Evolutionary conservation across 2,329 filamentous ascomycete species (phyloP).

Genomic region (Fonsecaea erecta): DNA sequence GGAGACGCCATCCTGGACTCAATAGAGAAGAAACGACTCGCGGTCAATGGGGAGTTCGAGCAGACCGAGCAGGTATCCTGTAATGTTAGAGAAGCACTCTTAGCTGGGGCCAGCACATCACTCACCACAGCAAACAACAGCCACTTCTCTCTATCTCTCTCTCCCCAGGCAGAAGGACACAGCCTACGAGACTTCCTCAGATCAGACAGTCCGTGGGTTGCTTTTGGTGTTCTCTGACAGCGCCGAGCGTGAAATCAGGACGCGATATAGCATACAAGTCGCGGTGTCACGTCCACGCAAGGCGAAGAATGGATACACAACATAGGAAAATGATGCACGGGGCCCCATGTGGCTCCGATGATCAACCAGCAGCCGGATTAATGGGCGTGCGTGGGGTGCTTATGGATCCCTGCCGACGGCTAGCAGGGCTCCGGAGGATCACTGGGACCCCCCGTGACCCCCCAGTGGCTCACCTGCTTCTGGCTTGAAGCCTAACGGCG

Average conservation of each 20-base stretch:
- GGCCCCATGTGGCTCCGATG: neutral
- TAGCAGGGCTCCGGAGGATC: no score
- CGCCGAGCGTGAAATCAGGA: neutral
- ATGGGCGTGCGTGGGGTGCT: neutral
- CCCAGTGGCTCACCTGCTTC: neutral
- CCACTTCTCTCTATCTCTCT: neutral
- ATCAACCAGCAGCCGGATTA: neutral
- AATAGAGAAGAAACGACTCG: neutral
- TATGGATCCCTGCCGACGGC: neutral
- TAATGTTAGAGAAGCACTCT: neutral
- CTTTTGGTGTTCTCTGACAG: neutral
- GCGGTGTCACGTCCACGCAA: slow-evolving; percentile 17
- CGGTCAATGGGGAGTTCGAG: neutral
- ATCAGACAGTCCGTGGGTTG: neutral
- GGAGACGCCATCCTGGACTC: slow-evolving; percentile 26
- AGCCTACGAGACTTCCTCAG: neutral
- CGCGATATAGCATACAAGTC: slow-evolving; percentile 3
- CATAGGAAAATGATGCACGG: neutral
- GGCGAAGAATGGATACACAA: slow-evolving; percentile 11
- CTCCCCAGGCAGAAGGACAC: neutral
- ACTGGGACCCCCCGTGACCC: neutral
- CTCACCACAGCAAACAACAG: neutral
- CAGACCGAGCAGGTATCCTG: neutral
- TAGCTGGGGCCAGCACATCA: neutral
- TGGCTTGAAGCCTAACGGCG: neutral